Percentiles rank a stretch among this genome's conserved stretches.
Conservation (phyloP, 148 eudicot genomes). For the Rheum nobile region DNA sequence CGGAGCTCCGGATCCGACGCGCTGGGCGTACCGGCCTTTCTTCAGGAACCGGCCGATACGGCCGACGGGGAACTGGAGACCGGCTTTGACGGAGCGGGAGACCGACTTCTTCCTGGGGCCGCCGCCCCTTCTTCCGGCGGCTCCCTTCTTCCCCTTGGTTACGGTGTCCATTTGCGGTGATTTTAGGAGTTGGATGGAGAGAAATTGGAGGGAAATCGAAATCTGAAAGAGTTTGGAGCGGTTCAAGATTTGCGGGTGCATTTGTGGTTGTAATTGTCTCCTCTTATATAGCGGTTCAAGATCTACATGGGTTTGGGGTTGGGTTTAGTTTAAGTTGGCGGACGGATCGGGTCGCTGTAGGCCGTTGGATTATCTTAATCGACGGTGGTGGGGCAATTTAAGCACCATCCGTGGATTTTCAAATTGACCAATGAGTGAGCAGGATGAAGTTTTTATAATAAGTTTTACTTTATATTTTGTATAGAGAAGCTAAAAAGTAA, state of each 20-base stretch:
- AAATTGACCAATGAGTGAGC: constrained; percentile 26
- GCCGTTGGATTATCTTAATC: constrained; percentile 3
- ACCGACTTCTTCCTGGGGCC: constrained; percentile 57
- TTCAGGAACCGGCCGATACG: constrained; percentile 61
- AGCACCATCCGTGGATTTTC: constrained; percentile 26
- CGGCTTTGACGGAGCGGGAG: constrained; percentile 51
- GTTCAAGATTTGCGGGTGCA: background rate
- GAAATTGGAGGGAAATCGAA: background rate
- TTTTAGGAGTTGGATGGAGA: background rate
- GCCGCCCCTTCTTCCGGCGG: constrained; percentile 50
- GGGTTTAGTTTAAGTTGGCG: background rate
- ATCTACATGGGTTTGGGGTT: background rate
- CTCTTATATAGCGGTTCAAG: background rate
- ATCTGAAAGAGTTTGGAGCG: background rate
- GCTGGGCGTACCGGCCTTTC: constrained; percentile 53
- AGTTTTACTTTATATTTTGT: no score
- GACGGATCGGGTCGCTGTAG: background rate
- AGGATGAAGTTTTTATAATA: background rate
- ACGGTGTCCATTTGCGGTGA: constrained; percentile 33
- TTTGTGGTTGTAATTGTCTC: background rate
- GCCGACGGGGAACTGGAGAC: constrained; percentile 68
- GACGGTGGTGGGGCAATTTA: constrained; percentile 13
- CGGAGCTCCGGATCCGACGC: constrained; percentile 72
- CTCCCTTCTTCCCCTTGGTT: constrained; percentile 54
- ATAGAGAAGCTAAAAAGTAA: no score